Percentiles rank a stretch among this genome's conserved stretches.
phyloP scores from a whole-genome alignment of 176 grass and related monocot genomes.

The Phoenix dactylifera region DNA sequence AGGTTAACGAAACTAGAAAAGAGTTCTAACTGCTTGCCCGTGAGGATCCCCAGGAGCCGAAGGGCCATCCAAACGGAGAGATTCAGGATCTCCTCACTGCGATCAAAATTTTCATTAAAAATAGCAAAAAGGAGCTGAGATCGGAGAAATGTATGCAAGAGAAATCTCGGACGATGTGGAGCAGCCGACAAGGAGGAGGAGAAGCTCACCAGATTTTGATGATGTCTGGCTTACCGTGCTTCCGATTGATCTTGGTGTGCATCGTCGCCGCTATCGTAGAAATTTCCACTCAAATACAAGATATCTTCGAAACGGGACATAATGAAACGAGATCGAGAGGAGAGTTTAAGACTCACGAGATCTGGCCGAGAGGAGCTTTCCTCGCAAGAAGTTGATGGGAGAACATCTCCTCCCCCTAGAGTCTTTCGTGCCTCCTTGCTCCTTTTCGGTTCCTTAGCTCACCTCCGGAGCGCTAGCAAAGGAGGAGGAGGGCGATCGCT shows the following conservation, averaged over 20 bases:
- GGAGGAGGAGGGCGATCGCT: too few relatives aligned
- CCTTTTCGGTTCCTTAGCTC: too few relatives aligned
- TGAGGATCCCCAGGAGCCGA: constrained; percentile 78
- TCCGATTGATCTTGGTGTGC: constrained; percentile 66
- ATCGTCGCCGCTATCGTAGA: constrained; percentile 88
- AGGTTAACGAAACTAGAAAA: too few relatives aligned
- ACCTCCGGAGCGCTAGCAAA: too few relatives aligned
- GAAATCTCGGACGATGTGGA: background rate
- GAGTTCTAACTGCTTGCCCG: constrained; percentile 37
- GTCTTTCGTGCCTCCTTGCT: too few relatives aligned
- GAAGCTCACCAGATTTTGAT: constrained; percentile 70
- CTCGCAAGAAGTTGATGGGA: constrained; percentile 83
- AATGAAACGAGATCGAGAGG: background rate
- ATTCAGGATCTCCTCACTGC: constrained; percentile 88
- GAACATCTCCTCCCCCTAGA: constrained; percentile 39
- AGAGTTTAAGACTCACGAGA: constrained; percentile 33
- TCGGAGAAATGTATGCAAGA: too few relatives aligned
- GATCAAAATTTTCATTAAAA: background rate
- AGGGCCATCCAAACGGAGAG: constrained; percentile 82
- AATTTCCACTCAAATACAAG: too few relatives aligned
- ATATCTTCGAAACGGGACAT: background rate
- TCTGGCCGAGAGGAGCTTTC: constrained; percentile 83
- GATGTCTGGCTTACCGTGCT: constrained; percentile 75
- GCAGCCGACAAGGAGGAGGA: background rate
- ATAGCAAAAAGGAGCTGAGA: background rate